Base-by-base conservation (phyloP, 805 yeast species). In the Candida ulmi region DNA sequence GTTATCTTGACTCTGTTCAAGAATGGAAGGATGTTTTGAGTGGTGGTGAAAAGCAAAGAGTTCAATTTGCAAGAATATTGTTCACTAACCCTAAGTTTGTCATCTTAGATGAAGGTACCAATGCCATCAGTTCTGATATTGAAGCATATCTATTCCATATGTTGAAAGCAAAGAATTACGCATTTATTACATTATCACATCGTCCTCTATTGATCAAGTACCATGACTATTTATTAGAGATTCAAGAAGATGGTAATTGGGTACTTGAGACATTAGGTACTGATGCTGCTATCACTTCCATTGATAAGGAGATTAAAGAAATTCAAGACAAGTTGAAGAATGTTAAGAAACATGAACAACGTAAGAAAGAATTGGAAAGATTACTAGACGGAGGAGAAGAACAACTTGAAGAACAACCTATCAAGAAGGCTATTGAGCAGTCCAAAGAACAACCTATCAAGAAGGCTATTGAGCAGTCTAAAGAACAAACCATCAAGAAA, bases 41-140 rank as follows among this genome's bases (percentile, higher is more conserved):
- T 61, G 97, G 97, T n/a, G 97, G 97, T 41, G 97, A 88, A 60
- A 82, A 87, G 62, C 97, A 88, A 66, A 77, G 95, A 56, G 74
- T 88, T 59, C 78, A 87, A 60, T 84, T 88, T 66, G 96, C 97
- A 0, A 72, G 96, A 51, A 75, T 88, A 3, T 64, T 88, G 49
- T 87, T 82, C 65, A 86, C 83, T 57, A 74, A 75, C 39, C 95
- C 95, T 35, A 73, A 75, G 57, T 86, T 86, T 60, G 88, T 88
- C 4, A 77, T 88, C 3, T 71, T 88, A 45, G 97, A 88, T 62
- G 97, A 88, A 62, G 85, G 95, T n/a, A 88, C 97, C 4, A 86
- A 88, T 57, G 96, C 97, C 1, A 88, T 88, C 11, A 78, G 88
- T 38, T 82, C 82, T 34, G 97, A 88, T 60, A 86, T 84, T 60